These are phyloP conservation scores for Rhodotorula sp. DNA, from an alignment of 1,284 basidiomycete genomes.

Conservation along the genomic window DNA sequence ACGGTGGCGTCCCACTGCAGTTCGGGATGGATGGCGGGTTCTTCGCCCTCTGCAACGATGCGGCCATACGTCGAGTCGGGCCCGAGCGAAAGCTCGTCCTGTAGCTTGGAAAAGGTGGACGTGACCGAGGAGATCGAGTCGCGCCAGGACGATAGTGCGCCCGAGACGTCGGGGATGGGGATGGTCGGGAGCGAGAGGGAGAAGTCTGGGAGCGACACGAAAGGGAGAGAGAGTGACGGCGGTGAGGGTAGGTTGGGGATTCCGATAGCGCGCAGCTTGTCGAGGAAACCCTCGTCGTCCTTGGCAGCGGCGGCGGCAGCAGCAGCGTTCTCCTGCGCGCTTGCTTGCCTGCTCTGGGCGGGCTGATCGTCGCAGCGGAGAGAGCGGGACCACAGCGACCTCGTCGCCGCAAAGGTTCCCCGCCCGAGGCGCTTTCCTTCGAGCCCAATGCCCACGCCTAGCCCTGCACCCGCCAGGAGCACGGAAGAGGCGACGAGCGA, in stretches of 20 bases:
- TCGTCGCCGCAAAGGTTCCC: neutral
- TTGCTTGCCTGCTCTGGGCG: no score
- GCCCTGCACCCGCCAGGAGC: neutral
- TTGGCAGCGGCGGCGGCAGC: neutral
- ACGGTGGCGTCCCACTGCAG: constrained; percentile 55
- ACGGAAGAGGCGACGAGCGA: neutral
- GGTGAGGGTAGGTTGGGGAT: neutral
- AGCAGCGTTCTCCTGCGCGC: neutral
- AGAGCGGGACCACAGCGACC: neutral
- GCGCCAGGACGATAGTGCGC: constrained; percentile 48
- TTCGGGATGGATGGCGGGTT: constrained; percentile 52
- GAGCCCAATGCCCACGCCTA: neutral
- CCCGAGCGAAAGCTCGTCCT: constrained; percentile 51
- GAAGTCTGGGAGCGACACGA: constrained; percentile 33
- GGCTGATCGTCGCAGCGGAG: constrained; percentile 3
- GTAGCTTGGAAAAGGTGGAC: constrained; percentile 47
- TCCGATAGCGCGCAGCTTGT: constrained; percentile 10
- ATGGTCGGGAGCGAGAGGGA: constrained; percentile 37
- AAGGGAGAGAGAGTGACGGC: constrained; percentile 44
- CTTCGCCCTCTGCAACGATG: constrained; percentile 29
- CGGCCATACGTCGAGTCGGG: constrained; percentile 47
- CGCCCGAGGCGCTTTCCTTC: neutral
- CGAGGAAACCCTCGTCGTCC: neutral
- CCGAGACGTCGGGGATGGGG: constrained; percentile 46
- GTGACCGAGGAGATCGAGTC: constrained; percentile 47